phyloP scores from a whole-genome alignment of 352 stramenopile genomes.

The Phytophthora colocasiae region DNA sequence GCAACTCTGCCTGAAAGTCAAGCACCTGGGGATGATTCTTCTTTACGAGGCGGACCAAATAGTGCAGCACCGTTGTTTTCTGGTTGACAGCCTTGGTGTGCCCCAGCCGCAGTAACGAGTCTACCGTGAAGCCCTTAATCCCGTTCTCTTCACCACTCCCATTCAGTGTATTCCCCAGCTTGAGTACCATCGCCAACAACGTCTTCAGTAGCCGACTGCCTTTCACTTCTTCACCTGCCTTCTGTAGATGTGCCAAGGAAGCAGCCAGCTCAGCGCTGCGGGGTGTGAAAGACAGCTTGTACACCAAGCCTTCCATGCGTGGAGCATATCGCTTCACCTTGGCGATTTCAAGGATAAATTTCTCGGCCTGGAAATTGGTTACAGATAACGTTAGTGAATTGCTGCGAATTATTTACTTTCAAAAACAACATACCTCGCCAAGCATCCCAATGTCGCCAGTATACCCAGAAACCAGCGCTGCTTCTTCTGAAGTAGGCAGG shows the following conservation, averaged over 20 bases:
- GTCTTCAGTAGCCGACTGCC: slow-evolving; percentile 93
- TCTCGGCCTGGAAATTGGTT: slow-evolving; percentile 64
- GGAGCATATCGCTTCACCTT: slow-evolving; percentile 75
- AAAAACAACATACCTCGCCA: slow-evolving; percentile 57
- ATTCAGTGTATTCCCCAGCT: slow-evolving; percentile 97
- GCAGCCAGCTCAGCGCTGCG: slow-evolving; percentile 83
- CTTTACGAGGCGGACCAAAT: slow-evolving; percentile 96
- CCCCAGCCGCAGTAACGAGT: slow-evolving; percentile 92
- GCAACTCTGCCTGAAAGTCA: slow-evolving; percentile 92
- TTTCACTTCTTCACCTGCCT: slow-evolving; percentile 95
- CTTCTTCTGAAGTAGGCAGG: slow-evolving; percentile 94
- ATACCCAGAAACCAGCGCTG: slow-evolving; percentile 82
- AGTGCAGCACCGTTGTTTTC: slow-evolving; percentile 98
- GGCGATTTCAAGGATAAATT: slow-evolving; percentile 90
- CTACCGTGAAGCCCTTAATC: slow-evolving; percentile 96
- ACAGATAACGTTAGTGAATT: slow-evolving; percentile 8
- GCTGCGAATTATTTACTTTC: background rate
- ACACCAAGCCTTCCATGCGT: slow-evolving; percentile 85
- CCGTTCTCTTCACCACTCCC: slow-evolving; percentile 87
- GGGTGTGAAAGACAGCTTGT: slow-evolving; percentile 75
- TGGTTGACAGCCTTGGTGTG: slow-evolving; percentile 97
- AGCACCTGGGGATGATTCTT: slow-evolving; percentile 94
- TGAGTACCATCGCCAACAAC: slow-evolving; percentile 97
- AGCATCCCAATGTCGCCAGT: slow-evolving; percentile 65
- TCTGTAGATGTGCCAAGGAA: slow-evolving; percentile 86